Base-by-base conservation (phyloP, 75 land plant genomes). In the Selaginella moellendorffii region DNA sequence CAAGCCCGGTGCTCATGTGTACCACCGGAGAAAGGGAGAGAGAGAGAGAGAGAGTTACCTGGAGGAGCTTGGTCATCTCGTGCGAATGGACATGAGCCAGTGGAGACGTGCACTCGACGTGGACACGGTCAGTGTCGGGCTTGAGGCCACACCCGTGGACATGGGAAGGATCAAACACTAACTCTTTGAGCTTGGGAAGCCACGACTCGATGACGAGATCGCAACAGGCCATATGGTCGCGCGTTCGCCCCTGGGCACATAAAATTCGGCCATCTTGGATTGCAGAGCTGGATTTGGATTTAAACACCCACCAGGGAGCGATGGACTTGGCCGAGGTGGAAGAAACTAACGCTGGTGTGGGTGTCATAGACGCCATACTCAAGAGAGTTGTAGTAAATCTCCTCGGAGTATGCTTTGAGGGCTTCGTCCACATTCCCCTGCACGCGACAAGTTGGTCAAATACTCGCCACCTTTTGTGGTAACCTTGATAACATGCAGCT, bases 401-500 rank as follows among this genome's bases (percentile, higher is more conserved):
- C 71, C 53, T 73, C 76, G 12, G 71, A 25, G 54, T 60, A 74
- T 31, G 76, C 76, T 59, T 69, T 63, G 1, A 69, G 27, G 1
- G 76, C 63, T 25, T 36, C n/a, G 51, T 58, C 53, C 18, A 29
- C 2, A 1, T 36, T 30, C 2, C 66, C 62, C 76, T 74, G 72
- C 28, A 72, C 30, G 25, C 53, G 54, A 53, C 36, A 28, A 54
- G n/a, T n/a, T n/a, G n/a, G n/a, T n/a, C 17, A 2, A 22, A 64
- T 5, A 64, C 9, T 1, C 2, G n/a, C 61, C 2, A 46, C 18
- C 10, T 31, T 2, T 17, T 10, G 66, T 52, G 2, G 2, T 10
- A n/a, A 73, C 75, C 71, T 74, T 28, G n/a, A 68, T 63, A 42
- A 65, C 54, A 59, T 64, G 64, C 20, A 74, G 72, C 28, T 63